Evolutionary conservation across 2,329 filamentous ascomycete species (phyloP).

Genomic region (Madurella mycetomatis): DNA sequence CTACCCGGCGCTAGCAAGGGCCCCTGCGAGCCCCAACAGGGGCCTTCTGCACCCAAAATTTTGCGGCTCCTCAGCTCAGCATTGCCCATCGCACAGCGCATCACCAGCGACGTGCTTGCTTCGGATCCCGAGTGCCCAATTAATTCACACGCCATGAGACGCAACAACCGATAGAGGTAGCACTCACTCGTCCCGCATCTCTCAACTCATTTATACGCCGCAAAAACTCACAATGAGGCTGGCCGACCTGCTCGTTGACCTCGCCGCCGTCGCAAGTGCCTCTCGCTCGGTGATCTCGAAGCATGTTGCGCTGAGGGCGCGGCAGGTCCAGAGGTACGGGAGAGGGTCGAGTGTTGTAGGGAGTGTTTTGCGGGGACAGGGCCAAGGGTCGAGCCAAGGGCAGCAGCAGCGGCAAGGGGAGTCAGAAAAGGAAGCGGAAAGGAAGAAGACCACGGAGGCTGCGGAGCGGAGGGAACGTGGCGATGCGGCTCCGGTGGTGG

Average conservation of each 20-base stretch:
- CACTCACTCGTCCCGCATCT: no score
- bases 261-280: constrained; percentile 65
- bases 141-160: background rate
- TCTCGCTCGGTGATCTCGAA: constrained; percentile 63
- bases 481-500: background rate
- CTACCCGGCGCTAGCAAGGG: constrained; percentile 18
- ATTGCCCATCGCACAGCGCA: background rate
- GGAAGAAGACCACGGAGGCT: background rate
- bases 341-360: constrained; percentile 41
- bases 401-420: background rate
- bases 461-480: background rate
- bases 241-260: constrained; percentile 63
- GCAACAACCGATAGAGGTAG: background rate
- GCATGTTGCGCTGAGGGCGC: constrained; percentile 54
- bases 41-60: constrained; percentile 10
- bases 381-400: background rate
- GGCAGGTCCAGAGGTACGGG: constrained; percentile 50
- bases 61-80: constrained; percentile 9
- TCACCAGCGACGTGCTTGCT: background rate
- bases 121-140: background rate
- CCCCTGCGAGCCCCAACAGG: constrained; percentile 4
- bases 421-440: background rate
- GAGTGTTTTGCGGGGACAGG: constrained; percentile 29
- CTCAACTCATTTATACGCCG: background rate
- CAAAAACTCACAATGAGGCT: constrained; percentile 46